phyloP scores from a whole-genome alignment of 345 rosid genomes.

The Populus euphratica region DNA sequence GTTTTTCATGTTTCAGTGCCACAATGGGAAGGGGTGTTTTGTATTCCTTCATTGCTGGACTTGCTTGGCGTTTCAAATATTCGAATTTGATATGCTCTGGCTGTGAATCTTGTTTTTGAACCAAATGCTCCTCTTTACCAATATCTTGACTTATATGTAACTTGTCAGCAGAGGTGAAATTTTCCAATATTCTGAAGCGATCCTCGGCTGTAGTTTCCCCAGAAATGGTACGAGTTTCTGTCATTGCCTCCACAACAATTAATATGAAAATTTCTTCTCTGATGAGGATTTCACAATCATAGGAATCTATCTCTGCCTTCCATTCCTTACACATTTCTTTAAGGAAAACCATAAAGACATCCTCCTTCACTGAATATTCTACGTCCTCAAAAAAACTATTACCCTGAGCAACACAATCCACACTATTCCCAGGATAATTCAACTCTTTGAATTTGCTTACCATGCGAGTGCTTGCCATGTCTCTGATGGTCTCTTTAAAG shows the following conservation, averaged over 20 bases:
- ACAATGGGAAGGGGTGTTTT: not conserved
- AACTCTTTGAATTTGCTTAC: slow-evolving; percentile 10
- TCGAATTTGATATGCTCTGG: slow-evolving; percentile 5
- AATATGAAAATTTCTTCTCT: slow-evolving; percentile 25
- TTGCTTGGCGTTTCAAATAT: slow-evolving; percentile 1
- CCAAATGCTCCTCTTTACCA: slow-evolving; percentile 12
- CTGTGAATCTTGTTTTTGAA: slow-evolving; percentile 11
- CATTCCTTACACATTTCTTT: slow-evolving; percentile 18
- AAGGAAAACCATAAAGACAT: slow-evolving; percentile 23
- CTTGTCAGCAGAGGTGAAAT: not conserved
- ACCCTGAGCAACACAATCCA: not conserved
- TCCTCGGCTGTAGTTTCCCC: slow-evolving; percentile 3
- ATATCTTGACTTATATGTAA: not conserved
- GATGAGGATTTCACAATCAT: slow-evolving; percentile 19
- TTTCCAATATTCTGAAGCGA: slow-evolving; percentile 1
- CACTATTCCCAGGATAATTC: not conserved
- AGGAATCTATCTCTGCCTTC: slow-evolving; percentile 20
- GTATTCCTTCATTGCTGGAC: slow-evolving; percentile 24
- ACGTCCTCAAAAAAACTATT: slow-evolving; percentile 11
- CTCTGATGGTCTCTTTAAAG: slow-evolving; percentile 32
- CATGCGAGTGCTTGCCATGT: not conserved
- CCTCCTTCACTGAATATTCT: slow-evolving; percentile 32
- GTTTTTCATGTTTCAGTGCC: slow-evolving; percentile 1
- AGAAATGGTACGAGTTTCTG: slow-evolving; percentile 10
- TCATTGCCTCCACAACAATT: slow-evolving; percentile 16